Base-by-base conservation (phyloP, 441 rosid genomes). In the Pelargonium fulgidum region DNA sequence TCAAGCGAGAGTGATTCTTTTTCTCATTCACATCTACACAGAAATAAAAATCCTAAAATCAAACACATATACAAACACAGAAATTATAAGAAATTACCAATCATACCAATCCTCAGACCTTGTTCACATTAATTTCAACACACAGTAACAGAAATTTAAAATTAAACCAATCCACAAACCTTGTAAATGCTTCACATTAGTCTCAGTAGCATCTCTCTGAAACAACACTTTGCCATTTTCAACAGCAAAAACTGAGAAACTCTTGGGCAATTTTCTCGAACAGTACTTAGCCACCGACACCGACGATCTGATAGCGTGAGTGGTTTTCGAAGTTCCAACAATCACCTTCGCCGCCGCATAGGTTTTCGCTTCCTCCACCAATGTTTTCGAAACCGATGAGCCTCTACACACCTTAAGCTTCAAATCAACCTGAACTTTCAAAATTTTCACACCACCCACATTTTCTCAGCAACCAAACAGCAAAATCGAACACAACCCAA, bases 381-480 rank as follows among this genome's bases (percentile, higher is more conserved):
- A 75, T 67, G 85, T 77, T 76, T 87, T 86, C 78, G 73, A 80
- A 24, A 78, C 88, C 12, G 96, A 87, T 59, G 79, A 72, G 65
- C 99, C 99, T 81, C 89, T 85, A 65, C 91, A 88, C 52, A 93
- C 84, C 83, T 91, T 89, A 22, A 93, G 67, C 85, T 91, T 89
- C 83, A 93, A 90, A 82, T 93, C 93, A 4, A 93, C 92, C 97
- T 93, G 79, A 61, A 73, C 68, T 59, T 45, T 64, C 65, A 70
- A 17, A 36, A 13, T 17, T 13, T 1, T 9, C 44, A 22, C 29
- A 36, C 2, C 16, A 1, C 58, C 33, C 44, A 22, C 36, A 62
- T 29, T 50, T 67, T 45, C 61, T 11, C 47, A 41, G 10, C 39
- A 67, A 24, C 44, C 39, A 3, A 62, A 72, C 56, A 17, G 6